Evolutionary conservation across 257 asterid species (phyloP).

Genomic region (Eustoma russellianum): DNA sequence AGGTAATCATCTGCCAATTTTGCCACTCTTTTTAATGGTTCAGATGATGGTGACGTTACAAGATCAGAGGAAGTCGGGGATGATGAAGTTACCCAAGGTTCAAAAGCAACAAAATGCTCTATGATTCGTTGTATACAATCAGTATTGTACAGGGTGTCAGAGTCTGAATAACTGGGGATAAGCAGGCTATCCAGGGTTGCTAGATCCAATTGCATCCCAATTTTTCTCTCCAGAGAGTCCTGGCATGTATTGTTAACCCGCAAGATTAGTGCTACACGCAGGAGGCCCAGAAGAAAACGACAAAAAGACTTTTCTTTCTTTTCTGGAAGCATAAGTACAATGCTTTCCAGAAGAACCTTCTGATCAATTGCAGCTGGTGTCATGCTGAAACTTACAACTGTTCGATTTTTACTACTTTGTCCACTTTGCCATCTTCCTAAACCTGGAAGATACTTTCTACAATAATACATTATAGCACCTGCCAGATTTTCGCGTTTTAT

Average conservation of each 20-base stretch:
- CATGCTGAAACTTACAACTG: conserved; percentile 78
- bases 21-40: conserved; percentile 57
- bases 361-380: conserved; percentile 72
- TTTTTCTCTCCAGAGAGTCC: conserved; percentile 60
- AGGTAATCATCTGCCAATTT: conserved; percentile 75
- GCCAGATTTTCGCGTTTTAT: conserved; percentile 54
- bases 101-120: conserved; percentile 54
- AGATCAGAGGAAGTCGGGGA: conserved; percentile 46
- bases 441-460: conserved; percentile 83
- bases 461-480: conserved; percentile 72
- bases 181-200: conserved; percentile 70
- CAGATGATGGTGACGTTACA: conserved; percentile 49
- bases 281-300: conserved; percentile 70
- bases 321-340: conserved; percentile 62
- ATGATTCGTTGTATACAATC: conserved; percentile 79
- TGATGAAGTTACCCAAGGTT: conserved; percentile 26
- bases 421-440: conserved; percentile 76
- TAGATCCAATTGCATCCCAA: conserved; percentile 69
- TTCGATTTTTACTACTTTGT: conserved; percentile 41
- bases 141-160: conserved; percentile 73
- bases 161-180: conserved; percentile 80
- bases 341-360: conserved; percentile 57
- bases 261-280: conserved; percentile 75
- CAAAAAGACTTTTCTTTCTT: conserved; percentile 75
- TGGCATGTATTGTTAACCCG: conserved; percentile 52